A percentile compares a stretch with the other conserved stretches of the same genome.
Evolutionary conservation across 1,284 basidiomycete genomes (phyloP).

Genomic region (Clitocybe nebularis): DNA sequence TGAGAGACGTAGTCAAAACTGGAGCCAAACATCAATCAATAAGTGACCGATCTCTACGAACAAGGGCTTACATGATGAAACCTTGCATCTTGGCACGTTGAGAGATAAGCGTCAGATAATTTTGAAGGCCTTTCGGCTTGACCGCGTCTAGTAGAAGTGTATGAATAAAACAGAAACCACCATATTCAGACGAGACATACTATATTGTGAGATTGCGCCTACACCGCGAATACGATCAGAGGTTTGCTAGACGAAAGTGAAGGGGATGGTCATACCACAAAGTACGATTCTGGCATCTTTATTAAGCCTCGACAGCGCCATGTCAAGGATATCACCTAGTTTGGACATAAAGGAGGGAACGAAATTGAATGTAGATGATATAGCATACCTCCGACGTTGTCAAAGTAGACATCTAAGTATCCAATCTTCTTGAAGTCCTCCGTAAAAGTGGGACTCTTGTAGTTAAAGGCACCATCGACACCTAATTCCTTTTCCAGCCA

Average conservation of each 20-base stretch:
- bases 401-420: conserved; percentile 79
- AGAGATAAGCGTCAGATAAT: conserved; percentile 65
- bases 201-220: conserved; percentile 81
- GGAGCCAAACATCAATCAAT: not conserved
- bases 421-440: conserved; percentile 62
- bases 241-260: not conserved
- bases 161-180: not conserved
- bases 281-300: conserved; percentile 75
- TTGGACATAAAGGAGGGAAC: not conserved
- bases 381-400: conserved; percentile 75
- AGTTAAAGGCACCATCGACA: conserved; percentile 82
- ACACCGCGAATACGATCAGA: conserved; percentile 9
- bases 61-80: conserved; percentile 67
- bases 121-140: conserved; percentile 56
- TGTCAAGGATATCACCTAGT: conserved; percentile 66
- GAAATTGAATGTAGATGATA: not conserved
- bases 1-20: conserved; percentile 66
- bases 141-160: conserved; percentile 36
- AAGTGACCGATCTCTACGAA: conserved; percentile 7
- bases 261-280: conserved; percentile 30
- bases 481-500: conserved; percentile 82
- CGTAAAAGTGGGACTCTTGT: conserved; percentile 76
- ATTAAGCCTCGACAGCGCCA: conserved; percentile 71
- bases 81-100: conserved; percentile 79
- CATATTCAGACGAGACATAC: conserved; percentile 33